Conservation (phyloP, 139 green algal species). For the Micractinium sp. region DNA sequence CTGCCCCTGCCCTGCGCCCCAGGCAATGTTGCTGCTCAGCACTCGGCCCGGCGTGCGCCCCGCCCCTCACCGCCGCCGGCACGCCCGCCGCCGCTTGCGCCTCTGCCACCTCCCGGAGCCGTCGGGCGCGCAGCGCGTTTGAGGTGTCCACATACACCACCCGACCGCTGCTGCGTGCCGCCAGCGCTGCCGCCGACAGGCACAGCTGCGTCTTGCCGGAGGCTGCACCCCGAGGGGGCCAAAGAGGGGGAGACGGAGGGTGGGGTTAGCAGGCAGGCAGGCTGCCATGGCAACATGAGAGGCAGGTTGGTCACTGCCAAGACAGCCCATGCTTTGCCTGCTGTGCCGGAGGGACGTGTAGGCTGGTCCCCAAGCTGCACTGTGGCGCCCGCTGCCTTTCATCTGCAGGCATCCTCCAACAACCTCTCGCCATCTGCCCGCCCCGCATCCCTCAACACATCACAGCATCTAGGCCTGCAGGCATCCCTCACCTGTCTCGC, state of each 20-base stretch:
- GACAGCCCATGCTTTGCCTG: too few species aligned
- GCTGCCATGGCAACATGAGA: background rate
- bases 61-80: background rate
- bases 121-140: conserved; percentile 32
- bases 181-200: conserved; percentile 15
- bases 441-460: too few species aligned
- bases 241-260: too few species aligned
- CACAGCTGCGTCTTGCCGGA: conserved; percentile 55
- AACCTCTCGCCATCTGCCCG: too few species aligned
- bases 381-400: too few species aligned
- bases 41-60: too few species aligned
- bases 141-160: conserved; percentile 48
- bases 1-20: background rate
- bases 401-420: too few species aligned
- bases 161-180: background rate
- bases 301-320: too few species aligned
- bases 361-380: too few species aligned
- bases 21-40: background rate
- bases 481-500: conserved; percentile 32
- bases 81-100: background rate
- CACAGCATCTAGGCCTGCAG: too few species aligned
- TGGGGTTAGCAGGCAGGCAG: background rate
- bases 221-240: background rate
- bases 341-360: too few species aligned
- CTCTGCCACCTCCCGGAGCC: conserved; percentile 14